Percentiles rank a stretch among this genome's conserved stretches.
These are phyloP conservation scores for Syncephalastrum sp. DNA, from an alignment of 371 early-diverging fungal genomes.

Conservation along the genomic window DNA sequence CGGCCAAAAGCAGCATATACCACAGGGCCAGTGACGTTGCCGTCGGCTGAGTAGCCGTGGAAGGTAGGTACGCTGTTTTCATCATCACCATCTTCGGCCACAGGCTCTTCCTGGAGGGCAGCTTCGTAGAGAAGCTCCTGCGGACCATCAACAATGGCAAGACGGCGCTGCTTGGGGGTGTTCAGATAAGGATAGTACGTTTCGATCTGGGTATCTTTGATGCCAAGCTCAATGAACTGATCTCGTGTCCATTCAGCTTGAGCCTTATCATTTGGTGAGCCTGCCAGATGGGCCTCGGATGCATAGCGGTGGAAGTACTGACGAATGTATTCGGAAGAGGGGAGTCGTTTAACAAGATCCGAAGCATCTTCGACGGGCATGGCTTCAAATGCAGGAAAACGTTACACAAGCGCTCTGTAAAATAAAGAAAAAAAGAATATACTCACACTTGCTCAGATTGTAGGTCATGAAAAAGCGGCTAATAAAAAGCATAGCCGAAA, in stretches of 20 bases:
- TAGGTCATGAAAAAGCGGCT: conserved; percentile 7
- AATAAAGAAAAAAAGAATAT: not conserved
- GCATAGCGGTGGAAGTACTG: conserved; percentile 47
- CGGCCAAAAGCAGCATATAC: conserved; percentile 69
- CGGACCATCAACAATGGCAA: conserved; percentile 52
- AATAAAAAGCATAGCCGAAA: conserved; percentile 3
- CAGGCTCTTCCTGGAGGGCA: conserved; percentile 45
- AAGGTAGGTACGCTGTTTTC: conserved; percentile 51
- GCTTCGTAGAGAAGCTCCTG: conserved; percentile 49
- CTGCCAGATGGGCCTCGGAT: conserved; percentile 54
- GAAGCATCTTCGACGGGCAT: conserved; percentile 15
- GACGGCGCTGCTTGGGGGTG: conserved; percentile 51
- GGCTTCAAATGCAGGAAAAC: not conserved
- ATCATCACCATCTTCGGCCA: conserved; percentile 55
- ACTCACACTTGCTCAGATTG: conserved; percentile 8
- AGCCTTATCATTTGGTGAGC: conserved; percentile 33
- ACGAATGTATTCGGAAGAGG: conserved; percentile 25
- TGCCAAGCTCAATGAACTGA: conserved; percentile 48
- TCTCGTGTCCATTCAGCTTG: conserved; percentile 59
- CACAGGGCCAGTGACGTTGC: conserved; percentile 61
- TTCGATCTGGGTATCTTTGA: conserved; percentile 46
- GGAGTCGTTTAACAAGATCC: conserved; percentile 27
- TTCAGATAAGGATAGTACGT: conserved; percentile 64
- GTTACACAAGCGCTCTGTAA: not conserved
- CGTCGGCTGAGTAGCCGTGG: conserved; percentile 63